Conservation (phyloP, 352 stramenopile genomes). For the Phytophthora cryptogea region DNA sequence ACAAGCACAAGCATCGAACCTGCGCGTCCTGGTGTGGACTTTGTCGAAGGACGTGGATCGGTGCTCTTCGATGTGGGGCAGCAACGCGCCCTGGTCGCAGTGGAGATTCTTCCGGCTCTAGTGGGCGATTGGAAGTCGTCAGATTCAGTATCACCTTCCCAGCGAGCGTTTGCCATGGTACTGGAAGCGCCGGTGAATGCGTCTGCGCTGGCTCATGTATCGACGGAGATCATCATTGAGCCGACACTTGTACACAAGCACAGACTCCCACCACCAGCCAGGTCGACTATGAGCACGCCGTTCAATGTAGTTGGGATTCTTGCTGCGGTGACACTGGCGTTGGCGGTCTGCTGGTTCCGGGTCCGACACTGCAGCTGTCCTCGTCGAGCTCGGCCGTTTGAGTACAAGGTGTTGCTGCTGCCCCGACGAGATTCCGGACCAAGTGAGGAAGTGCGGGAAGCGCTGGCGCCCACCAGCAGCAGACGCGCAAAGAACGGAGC, state of each 20-base stretch:
- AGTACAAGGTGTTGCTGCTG: conserved; percentile 53
- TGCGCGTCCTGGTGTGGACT: conserved; percentile 29
- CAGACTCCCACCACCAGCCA: not conserved
- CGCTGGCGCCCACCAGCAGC: not conserved
- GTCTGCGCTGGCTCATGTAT: conserved; percentile 4
- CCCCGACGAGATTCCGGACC: conserved; percentile 17
- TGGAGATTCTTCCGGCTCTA: conserved; percentile 33
- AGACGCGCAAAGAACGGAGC: conserved; percentile 6
- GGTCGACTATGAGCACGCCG: not conserved
- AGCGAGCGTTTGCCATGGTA: conserved; percentile 24
- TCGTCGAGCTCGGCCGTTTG: conserved; percentile 34
- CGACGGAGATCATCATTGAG: conserved; percentile 27
- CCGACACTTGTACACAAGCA: not conserved
- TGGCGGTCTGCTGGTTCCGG: conserved; percentile 22
- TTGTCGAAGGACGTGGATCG: conserved; percentile 24
- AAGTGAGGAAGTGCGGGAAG: conserved; percentile 13
- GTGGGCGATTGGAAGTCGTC: not conserved
- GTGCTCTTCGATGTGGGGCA: conserved; percentile 31
- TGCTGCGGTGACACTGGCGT: conserved; percentile 12
- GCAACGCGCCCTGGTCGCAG: conserved; percentile 24
- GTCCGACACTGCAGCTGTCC: not conserved
- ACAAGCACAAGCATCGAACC: conserved; percentile 8
- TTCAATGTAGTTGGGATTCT: conserved; percentile 8
- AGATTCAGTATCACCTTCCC: not conserved
- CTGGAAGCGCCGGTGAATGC: conserved; percentile 14